Evolutionary conservation across 352 stramenopile species (phyloP), one percentile per base, ranked within the genome.

Genomic region (Paralagenidium karlingii): DNA sequence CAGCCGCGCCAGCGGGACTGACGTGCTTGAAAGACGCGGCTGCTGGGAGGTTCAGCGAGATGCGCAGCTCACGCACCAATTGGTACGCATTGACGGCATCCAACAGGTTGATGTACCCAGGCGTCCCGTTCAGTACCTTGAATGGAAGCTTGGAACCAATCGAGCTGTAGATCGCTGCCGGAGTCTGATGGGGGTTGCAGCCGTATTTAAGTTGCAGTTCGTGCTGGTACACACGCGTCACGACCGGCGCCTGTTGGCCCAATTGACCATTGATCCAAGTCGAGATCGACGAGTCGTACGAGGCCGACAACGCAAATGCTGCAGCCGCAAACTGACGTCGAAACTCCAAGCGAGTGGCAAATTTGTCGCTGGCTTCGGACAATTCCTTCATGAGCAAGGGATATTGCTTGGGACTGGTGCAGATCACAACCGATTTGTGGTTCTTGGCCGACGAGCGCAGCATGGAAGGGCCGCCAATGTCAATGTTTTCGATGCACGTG

Each of bases 401-500:
- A 64, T 99, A 99, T 58, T 99, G 95, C 40, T 74, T 55, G 0
- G 95, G 95, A 44, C 58, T 84, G 6, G 94, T 98, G 47, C 96
- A 94, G 75, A 99, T 99, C 15, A 96, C 86, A 13, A 98, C 97
- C 40, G 95, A 96, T 51, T 90, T 83, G 78, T 99, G 95, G 74
- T 99, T 99, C 78, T 99, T 99, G 39, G 96, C 95, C 22, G 95
- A 98, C 32, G 92, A 98, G 34, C 96, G 89, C 25, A 99, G 70
- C 96, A 99, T 99, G 38, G 82, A 97, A 15, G 96, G 96, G 10
- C 96, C 96, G 32, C 96, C 96, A 67, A 99, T 99, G 62, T 99
- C 96, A 58, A 99, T 99, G 75, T 99, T 99, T 63, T 99, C 96
- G 55, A 99, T 97, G 75, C 95, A 99, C 51, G 94, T 97, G 57